Evolutionary conservation across 169 alveolate species (phyloP).

Genomic region (Cryptosporidium baileyi): DNA sequence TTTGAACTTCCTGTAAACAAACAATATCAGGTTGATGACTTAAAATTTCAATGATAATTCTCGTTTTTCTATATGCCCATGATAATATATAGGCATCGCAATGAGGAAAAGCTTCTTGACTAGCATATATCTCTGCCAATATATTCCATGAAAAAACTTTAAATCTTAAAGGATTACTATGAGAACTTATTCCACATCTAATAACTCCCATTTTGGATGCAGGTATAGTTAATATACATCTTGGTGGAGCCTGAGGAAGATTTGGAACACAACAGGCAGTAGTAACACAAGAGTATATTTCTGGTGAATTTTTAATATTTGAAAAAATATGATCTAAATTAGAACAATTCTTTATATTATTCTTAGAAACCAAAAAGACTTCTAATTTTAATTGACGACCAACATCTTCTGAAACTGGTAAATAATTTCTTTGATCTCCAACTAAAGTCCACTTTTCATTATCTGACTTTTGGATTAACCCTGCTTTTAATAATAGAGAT

Average conservation of each 20-base stretch:
- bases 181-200: background rate
- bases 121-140: constrained; percentile 82
- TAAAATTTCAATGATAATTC: constrained; percentile 79
- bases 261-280: constrained; percentile 79
- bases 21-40: constrained; percentile 79
- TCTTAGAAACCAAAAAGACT: constrained; percentile 71
- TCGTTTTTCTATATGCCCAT: constrained; percentile 81
- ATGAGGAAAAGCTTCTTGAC: constrained; percentile 80
- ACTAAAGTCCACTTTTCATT: constrained; percentile 75
- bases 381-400: constrained; percentile 80
- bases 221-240: constrained; percentile 47
- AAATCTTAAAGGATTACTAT: constrained; percentile 50
- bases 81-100: constrained; percentile 82
- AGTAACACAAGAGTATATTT: constrained; percentile 72
- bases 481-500: constrained; percentile 75
- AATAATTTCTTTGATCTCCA: constrained; percentile 75
- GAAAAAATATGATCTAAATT: background rate
- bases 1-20: constrained; percentile 81
- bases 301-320: background rate
- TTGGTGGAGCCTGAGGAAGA: constrained; percentile 70
- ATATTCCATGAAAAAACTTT: constrained; percentile 79
- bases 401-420: constrained; percentile 77
- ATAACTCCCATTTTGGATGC: background rate
- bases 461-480: constrained; percentile 70
- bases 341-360: background rate